Conservation (phyloP, 2,329 filamentous ascomycete species). For the Elsinoe necatrix region DNA sequence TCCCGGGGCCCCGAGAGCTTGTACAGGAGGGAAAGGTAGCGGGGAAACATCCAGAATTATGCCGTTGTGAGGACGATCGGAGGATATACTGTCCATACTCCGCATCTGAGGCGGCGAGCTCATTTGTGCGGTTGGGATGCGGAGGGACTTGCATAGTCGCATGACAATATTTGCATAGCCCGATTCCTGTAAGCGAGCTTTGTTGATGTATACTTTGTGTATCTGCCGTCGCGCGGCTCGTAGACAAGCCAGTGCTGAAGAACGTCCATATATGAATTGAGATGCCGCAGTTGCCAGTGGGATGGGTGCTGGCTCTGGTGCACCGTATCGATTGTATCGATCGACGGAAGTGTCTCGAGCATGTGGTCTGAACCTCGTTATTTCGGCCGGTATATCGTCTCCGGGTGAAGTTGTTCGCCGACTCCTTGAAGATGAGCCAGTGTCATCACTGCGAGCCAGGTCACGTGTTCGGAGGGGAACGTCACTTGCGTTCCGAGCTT, state of each 20-base stretch:
- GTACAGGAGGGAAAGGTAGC: constrained; percentile 50
- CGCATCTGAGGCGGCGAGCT: constrained; percentile 27
- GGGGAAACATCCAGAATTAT: constrained; percentile 80
- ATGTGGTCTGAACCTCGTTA: neutral
- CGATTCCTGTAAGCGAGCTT: neutral
- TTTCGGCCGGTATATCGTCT: no score
- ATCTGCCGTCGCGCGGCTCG: constrained; percentile 60
- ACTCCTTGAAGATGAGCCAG: no score
- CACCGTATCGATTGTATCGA: neutral
- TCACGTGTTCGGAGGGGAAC: no score
- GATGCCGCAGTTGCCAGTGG: constrained; percentile 78
- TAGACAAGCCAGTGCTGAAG: constrained; percentile 72
- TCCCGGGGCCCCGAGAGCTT: constrained; percentile 24
- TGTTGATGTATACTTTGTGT: constrained; percentile 70
- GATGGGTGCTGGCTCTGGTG: constrained; percentile 18
- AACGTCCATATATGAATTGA: constrained; percentile 81
- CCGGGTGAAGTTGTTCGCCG: no score
- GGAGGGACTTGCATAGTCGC: neutral
- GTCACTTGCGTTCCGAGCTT: no score
- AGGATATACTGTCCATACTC: constrained; percentile 70
- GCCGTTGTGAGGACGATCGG: constrained; percentile 79
- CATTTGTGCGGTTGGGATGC: neutral
- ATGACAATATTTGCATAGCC: neutral
- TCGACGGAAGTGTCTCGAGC: neutral
- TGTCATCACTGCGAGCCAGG: no score